Base-by-base conservation (phyloP, 306 rosid genomes). In the Sophora flavescens region DNA sequence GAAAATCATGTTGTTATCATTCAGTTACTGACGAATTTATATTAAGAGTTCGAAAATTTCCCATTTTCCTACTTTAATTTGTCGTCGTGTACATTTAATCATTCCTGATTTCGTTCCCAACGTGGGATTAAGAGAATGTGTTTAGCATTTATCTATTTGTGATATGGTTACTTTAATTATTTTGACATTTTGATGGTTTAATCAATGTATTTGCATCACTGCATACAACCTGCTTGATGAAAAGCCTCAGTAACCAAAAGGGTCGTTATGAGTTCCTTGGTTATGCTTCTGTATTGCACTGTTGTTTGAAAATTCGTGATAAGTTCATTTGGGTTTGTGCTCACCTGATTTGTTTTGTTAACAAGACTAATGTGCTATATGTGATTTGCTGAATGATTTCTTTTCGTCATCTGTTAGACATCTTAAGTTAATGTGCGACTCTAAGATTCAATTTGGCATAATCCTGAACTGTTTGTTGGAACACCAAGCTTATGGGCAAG, bases 191-290 rank as follows among this genome's bases (percentile, higher is more conserved):
- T 11, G 7, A 12, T 60, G 3, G 42, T 32, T 60, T 6, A 9
- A 33, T 33, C 44, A 60, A 6, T 2, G 66, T 16, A 32, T 13
- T 33, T 33, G 66, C 11, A 33, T 2, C 4, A 28, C 0, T 60
- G 66, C 44, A 32, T n/a, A 28, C 42, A 32, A 60, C 18, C 18
- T 60, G 66, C 18, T 60, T 60, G 66, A 32, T 60, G 44, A 32
- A 60, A 33, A 5, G 66, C 66, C 44, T 33, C 44, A 30, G 5
- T 13, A 60, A 59, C 18, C 18, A 33, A 13, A 60, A 13, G 44
- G 1, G 65, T 59, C 8, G 13, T 59, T 32, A 12, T 13, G 17
- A 14, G 36, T 60, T 4, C 41, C 15, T 60, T 60, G 14, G 66
- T 60, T 10, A 36, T 57, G 35, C 63, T 26, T 2, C 63, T 57